A percentile compares a stretch with the other conserved stretches of the same genome.
Evolutionary conservation across 192 early-diverging fungal genomes (phyloP).

Genomic region (Dissophora ornata): DNA sequence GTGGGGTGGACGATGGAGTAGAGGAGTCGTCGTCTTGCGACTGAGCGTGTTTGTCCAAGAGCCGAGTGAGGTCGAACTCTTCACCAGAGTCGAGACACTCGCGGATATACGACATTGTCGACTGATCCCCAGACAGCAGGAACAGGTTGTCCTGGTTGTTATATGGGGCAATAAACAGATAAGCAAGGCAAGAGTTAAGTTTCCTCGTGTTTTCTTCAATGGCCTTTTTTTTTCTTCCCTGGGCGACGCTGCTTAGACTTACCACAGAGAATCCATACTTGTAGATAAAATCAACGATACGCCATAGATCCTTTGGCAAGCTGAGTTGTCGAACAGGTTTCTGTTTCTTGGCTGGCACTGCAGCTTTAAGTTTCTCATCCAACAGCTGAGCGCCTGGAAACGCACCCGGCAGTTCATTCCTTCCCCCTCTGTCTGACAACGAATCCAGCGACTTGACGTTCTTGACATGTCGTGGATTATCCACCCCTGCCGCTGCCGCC

Average conservation of each 20-base stretch:
- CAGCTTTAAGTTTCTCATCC: neutral
- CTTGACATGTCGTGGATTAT: slow-evolving; percentile 28
- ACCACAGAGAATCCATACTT: slow-evolving; percentile 73
- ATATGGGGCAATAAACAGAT: too few species aligned
- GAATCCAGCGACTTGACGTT: slow-evolving; percentile 37
- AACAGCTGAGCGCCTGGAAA: neutral
- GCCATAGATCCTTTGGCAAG: slow-evolving; percentile 77
- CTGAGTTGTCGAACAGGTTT: slow-evolving; percentile 43
- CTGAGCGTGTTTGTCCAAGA: slow-evolving; percentile 36
- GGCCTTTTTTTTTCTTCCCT: too few species aligned
- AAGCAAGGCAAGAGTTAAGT: too few species aligned
- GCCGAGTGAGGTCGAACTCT: slow-evolving; percentile 67
- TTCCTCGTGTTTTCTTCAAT: too few species aligned
- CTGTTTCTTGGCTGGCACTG: slow-evolving; percentile 15
- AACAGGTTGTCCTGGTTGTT: slow-evolving; percentile 81
- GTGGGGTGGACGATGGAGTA: slow-evolving; percentile 22
- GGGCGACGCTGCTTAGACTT: too few species aligned
- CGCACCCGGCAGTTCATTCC: neutral
- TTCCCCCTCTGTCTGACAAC: slow-evolving; percentile 5
- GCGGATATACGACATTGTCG: slow-evolving; percentile 71
- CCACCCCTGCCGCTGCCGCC: slow-evolving; percentile 4
- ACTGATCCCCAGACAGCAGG: slow-evolving; percentile 68
- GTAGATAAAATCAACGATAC: slow-evolving; percentile 78
- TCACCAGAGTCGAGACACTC: slow-evolving; percentile 85
- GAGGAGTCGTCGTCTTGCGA: too few species aligned